Base-by-base conservation (phyloP, 805 yeast species). In the Candida gorgasii region DNA sequence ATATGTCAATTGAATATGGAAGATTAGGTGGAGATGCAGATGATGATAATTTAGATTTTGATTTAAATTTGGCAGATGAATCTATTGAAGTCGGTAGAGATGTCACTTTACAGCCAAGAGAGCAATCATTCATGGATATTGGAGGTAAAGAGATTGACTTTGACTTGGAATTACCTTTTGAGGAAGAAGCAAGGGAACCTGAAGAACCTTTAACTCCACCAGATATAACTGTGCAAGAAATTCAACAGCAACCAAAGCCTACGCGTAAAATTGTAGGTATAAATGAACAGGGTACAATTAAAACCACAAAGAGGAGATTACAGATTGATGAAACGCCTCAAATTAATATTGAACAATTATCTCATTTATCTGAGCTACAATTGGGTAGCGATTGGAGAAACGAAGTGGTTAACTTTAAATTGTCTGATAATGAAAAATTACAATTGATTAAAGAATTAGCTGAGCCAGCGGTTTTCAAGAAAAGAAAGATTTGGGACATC, bases 1-100 rank as follows among this genome's bases (percentile, higher is more conserved):
- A 83, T 52, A 72, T 67, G 23, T 83, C 90, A 0, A 72, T 87
- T 32, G 95, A 87, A 58, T 52, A 80, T 33, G 87, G 84, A 8
- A 76, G 93, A 60, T 39, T 48, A 14, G 69, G 61, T 18, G 58
- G 55, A 3, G 69, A 61, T 17, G 58, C 55, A 3, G 63, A 53
- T 26, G 57, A 57, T 31, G 60, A 53, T 29, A 84, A 78, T 43
- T 62, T 79, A 43, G 82, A 76, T 19, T 66, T 82, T 34, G 82
- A 80, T 51, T 65, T 82, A 29, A 71, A 70, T 35, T 55, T 59
- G 34, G 48, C 42, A 14, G 65, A 61, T 13, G 59, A 57, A 30
- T 77, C 83, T 5, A 67, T 79, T 28, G 86, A 80, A 59, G 57
- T 73, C 11, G 84, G 83, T 2, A 71, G 85, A 61, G 73, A 69